These are phyloP conservation scores for Trichoderma citrinoviride DNA, from an alignment of 2,329 filamentous ascomycete genomes.

Conservation along the genomic window DNA sequence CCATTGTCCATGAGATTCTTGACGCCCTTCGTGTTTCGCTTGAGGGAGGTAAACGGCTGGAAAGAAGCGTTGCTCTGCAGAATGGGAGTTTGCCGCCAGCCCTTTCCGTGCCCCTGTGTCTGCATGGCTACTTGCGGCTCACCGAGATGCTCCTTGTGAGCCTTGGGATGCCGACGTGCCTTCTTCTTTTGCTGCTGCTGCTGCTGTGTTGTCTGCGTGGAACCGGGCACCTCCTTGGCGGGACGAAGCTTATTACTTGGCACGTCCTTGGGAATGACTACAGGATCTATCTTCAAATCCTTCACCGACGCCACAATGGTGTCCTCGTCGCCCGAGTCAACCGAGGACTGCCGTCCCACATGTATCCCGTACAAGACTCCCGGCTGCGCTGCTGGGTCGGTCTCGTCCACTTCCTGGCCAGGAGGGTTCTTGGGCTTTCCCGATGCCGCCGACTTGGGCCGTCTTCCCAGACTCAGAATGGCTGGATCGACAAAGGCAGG, in stretches of 20 bases:
- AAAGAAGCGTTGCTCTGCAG: conserved; percentile 60
- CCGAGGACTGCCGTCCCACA: conserved; percentile 1
- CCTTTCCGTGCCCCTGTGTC: conserved; percentile 45
- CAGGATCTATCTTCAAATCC: conserved; percentile 26
- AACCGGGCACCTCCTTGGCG: conserved; percentile 21
- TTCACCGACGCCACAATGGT: conserved; percentile 31
- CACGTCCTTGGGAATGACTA: not conserved
- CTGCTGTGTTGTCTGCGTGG: conserved; percentile 8
- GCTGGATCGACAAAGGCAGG: conserved; percentile 72
- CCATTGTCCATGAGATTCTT: conserved; percentile 62
- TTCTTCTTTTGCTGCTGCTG: conserved; percentile 35
- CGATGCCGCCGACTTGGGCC: conserved; percentile 34
- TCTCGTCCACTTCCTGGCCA: conserved; percentile 10
- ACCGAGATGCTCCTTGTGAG: conserved; percentile 31
- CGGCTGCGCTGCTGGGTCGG: conserved; percentile 1
- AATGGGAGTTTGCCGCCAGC: conserved; percentile 60
- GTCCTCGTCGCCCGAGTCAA: conserved; percentile 24
- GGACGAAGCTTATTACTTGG: not conserved
- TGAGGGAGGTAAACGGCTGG: conserved; percentile 61
- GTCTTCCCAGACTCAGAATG: conserved; percentile 66
- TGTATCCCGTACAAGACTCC: conserved; percentile 17
- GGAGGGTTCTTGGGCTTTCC: conserved; percentile 11
- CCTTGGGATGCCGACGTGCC: conserved; percentile 34
- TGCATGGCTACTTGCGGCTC: conserved; percentile 29
- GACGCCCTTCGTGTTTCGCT: conserved; percentile 51